Evolutionary conservation across 805 yeast genomes (phyloP).

Genomic region (Yamadazyma akitaensis): DNA sequence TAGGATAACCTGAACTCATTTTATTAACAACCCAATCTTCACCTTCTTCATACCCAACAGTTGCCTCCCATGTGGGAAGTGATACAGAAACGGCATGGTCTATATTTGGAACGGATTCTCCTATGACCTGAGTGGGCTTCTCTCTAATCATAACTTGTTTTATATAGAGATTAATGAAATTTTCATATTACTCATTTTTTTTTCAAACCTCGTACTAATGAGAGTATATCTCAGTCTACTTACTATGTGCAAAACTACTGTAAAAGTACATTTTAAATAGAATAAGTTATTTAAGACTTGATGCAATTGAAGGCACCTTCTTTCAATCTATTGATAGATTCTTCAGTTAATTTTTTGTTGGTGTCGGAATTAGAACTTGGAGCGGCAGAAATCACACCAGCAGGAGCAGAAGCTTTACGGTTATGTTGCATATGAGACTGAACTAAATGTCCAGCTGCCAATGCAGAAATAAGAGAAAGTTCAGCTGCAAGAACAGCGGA

Average conservation of each 20-base stretch:
- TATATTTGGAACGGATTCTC: constrained; percentile 85
- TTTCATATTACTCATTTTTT: constrained; percentile 7
- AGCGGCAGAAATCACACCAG: constrained; percentile 14
- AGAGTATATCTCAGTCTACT: not conserved
- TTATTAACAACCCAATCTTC: constrained; percentile 71
- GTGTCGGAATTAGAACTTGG: constrained; percentile 7
- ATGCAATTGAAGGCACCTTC: constrained; percentile 79
- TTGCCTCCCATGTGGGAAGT: constrained; percentile 92
- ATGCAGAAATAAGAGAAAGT: constrained; percentile 88
- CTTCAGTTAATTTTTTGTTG: constrained; percentile 17
- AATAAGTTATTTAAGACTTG: constrained; percentile 40
- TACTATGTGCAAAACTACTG: not conserved
- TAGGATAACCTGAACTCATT: constrained; percentile 87
- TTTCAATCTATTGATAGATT: constrained; percentile 19
- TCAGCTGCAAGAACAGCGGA: constrained; percentile 96
- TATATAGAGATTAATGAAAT: not conserved
- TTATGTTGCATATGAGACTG: constrained; percentile 97
- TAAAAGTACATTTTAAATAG: not conserved
- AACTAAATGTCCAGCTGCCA: constrained; percentile 98
- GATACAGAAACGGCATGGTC: constrained; percentile 94
- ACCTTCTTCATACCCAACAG: constrained; percentile 90
- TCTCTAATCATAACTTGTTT: constrained; percentile 6
- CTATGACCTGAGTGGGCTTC: constrained; percentile 49
- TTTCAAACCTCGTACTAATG: not conserved
- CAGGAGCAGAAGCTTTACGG: constrained; percentile 56